These are phyloP conservation scores for Mycena amicta DNA, from an alignment of 768 basidiomycete species.

Conservation along the genomic window DNA sequence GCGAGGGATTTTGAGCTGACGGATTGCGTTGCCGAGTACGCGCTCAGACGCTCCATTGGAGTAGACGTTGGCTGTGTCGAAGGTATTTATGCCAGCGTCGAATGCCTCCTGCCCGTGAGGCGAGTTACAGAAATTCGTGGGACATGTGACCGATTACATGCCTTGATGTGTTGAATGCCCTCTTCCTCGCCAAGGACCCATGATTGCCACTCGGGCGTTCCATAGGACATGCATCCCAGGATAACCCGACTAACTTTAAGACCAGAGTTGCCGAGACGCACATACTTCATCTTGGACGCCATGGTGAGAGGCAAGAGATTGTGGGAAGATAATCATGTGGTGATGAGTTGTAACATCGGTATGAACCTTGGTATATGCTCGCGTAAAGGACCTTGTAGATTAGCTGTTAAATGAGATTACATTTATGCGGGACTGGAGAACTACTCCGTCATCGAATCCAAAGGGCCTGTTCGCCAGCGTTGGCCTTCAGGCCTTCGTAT, in stretches of 20 bases:
- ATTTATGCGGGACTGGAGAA: no score
- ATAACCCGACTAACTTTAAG: constrained; percentile 17
- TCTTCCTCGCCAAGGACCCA: constrained; percentile 43
- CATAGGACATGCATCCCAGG: constrained; percentile 32
- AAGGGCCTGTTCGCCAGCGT: not conserved
- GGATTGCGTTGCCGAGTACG: constrained; percentile 70
- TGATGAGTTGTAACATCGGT: no score
- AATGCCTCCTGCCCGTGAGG: constrained; percentile 31
- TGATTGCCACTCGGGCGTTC: constrained; percentile 28
- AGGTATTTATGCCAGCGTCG: constrained; percentile 66
- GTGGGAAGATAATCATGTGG: not conserved
- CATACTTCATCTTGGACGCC: not conserved
- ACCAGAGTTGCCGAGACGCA: not conserved
- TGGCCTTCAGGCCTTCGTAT: not conserved
- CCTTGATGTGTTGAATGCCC: constrained; percentile 40
- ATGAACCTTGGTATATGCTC: no score
- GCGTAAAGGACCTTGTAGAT: no score
- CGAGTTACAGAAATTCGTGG: constrained; percentile 25
- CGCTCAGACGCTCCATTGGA: constrained; percentile 68
- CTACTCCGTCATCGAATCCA: not conserved
- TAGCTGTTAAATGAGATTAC: no score
- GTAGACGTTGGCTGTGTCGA: constrained; percentile 64
- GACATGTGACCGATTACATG: not conserved
- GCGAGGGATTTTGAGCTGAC: constrained; percentile 64
- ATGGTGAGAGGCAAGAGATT: no score